phyloP scores from a whole-genome alignment of 2,329 filamentous ascomycete genomes.

The Penicillium corylophilum region DNA sequence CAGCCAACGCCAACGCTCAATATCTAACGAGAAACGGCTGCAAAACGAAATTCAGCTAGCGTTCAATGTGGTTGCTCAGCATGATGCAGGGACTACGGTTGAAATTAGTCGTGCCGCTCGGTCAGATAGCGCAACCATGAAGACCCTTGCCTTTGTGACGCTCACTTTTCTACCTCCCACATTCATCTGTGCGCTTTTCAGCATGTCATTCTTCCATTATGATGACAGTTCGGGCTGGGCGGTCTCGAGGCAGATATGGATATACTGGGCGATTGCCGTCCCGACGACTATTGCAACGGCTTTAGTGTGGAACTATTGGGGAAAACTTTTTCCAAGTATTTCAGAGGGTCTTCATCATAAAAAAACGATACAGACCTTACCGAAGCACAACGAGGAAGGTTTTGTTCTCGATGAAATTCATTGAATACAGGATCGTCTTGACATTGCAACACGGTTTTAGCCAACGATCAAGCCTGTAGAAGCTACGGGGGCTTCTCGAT shows the following conservation, averaged over 20 bases:
- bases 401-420: background rate
- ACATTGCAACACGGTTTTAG: background rate
- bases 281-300: conserved; percentile 22
- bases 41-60: conserved; percentile 33
- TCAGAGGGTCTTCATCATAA: background rate
- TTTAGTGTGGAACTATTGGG: conserved; percentile 21
- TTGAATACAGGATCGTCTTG: background rate
- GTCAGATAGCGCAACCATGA: conserved; percentile 54
- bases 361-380: background rate
- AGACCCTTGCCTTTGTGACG: conserved; percentile 51
- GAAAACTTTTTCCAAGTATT: conserved; percentile 4
- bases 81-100: conserved; percentile 22
- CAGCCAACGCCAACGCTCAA: conserved; percentile 26
- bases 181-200: conserved; percentile 45
- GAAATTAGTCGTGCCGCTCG: conserved; percentile 28
- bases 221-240: conserved; percentile 17
- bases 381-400: background rate
- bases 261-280: conserved; percentile 32
- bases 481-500: too few relatives aligned
- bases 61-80: conserved; percentile 34
- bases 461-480: background rate
- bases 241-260: conserved; percentile 28
- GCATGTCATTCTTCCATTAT: conserved; percentile 35
- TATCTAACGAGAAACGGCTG: conserved; percentile 31
- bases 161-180: conserved; percentile 53